Evolutionary conservation across 106 monocot genomes (phyloP), one percentile per base, ranked within the genome.

Genomic region (Ottelia alismoides): DNA sequence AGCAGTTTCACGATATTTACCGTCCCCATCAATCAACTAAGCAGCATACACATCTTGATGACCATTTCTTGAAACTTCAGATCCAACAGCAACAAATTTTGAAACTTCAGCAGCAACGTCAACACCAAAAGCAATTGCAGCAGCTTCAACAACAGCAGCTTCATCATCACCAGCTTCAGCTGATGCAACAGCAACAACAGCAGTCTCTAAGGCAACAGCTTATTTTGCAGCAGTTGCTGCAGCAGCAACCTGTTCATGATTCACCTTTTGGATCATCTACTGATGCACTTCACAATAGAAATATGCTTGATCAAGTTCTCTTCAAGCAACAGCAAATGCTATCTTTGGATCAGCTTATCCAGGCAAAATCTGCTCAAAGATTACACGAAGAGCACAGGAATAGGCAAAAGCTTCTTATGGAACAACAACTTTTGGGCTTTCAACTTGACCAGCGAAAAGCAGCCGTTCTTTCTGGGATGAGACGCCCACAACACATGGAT

Each of bases 291-390:
- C 64, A 21, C 2, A 45, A 44, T 20, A 60, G 40, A 18, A 68
- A 66, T 25, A 60, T 78, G 62, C 63, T 58, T 59, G 87, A 87
- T 31, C 63, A n/a, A 82, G 54, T 45, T 61, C 21, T 57, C 79
- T 30, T 52, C 67, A 57, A 71, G 76, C 22, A 73, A 82, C 52
- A 81, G 56, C 0, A 64, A n/a, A 85, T 48, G 40, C 85, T 72
- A 31, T 62, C 76, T 45, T 31, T 89, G 1, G 96, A 89, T 44
- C 84, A 96, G 61, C 74, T 91, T 61, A 63, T 96, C 27, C 79
- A 74, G 65, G 76, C 76, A 53, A 84, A 80, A 30, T 71, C 76
- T 68, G 76, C 71, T 14, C 72, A 73, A 4, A 43, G 55, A 43
- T 47, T 60, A 35, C 81, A 67, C 55, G 74, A 48, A 21, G 78